A percentile compares a stretch with the other conserved stretches of the same genome.
Evolutionary conservation across 2,329 filamentous ascomycete genomes (phyloP).

Genomic region (Nigrospora osmanthi): DNA sequence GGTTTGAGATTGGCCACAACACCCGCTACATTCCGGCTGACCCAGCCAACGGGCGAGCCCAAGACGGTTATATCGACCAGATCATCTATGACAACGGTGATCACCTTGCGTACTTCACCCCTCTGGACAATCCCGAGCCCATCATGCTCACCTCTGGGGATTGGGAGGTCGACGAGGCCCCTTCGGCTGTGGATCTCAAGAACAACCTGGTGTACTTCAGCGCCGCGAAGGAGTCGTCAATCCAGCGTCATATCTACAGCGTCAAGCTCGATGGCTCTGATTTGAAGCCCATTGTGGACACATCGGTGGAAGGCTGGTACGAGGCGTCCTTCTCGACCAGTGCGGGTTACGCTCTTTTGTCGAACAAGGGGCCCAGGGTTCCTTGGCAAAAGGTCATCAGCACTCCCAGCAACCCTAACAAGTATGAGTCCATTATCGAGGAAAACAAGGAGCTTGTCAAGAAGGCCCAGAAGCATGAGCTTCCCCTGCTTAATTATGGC

Average conservation of each 20-base stretch:
- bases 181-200: slow-evolving; percentile 75
- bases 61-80: slow-evolving; percentile 91
- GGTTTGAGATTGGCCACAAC: slow-evolving; percentile 89
- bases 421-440: slow-evolving; percentile 67
- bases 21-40: slow-evolving; percentile 85
- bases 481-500: slow-evolving; percentile 76
- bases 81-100: slow-evolving; percentile 81
- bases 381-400: slow-evolving; percentile 88
- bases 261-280: slow-evolving; percentile 76
- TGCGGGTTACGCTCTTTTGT: slow-evolving; percentile 75
- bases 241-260: slow-evolving; percentile 85
- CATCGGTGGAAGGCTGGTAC: slow-evolving; percentile 69
- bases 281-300: slow-evolving; percentile 67
- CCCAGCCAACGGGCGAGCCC: slow-evolving; percentile 60
- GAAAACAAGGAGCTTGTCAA: slow-evolving; percentile 65
- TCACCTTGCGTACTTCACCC: slow-evolving; percentile 88
- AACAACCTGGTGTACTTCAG: slow-evolving; percentile 89
- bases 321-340: slow-evolving; percentile 74
- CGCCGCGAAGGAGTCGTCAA: slow-evolving; percentile 77
- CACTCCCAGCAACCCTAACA: slow-evolving; percentile 60
- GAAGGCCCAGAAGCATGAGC: slow-evolving; percentile 65
- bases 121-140: slow-evolving; percentile 75
- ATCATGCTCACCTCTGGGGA: slow-evolving; percentile 77
- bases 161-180: slow-evolving; percentile 87
- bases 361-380: slow-evolving; percentile 75